Base-by-base conservation (phyloP, 805 yeast genomes). In the Sugiyamaella qingdaonensis region DNA sequence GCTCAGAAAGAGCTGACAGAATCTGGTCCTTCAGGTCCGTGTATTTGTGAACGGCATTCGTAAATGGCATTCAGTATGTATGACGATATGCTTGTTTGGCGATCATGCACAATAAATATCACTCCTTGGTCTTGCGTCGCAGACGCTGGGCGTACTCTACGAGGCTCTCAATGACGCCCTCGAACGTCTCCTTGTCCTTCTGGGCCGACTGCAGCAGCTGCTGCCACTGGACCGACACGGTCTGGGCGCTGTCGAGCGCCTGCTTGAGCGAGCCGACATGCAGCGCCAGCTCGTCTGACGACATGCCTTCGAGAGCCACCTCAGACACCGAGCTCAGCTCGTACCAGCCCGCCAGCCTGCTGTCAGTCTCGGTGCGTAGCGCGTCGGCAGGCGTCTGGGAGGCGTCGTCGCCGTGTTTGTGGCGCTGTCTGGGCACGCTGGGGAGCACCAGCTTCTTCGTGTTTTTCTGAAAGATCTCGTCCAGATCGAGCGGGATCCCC, bases 61-160 rank as follows among this genome's bases (percentile, higher is more conserved):
- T 34, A 14, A 13, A 11, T 11, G 16, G n/a, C 37, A 34, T 9
- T 11, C 16, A 9, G 11, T 32, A 9, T 32, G 34, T n/a, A 4
- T 13, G 14, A 16, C 37, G 13, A 34, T 34, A 7, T n/a, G 14
- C 14, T 16, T 3, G 37, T 34, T n/a, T 13, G 14, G 37, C 37
- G 37, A 34, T 34, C n/a, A n/a, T n/a, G n/a, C n/a, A n/a, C 11
- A n/a, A 14, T 24, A 24, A 24, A 24, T 24, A 24, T 24, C 29
- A 24, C 29, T 61, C 21, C 92, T 57, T 45, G 32, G 39, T 46
- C 39, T 44, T 48, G 14, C 60, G 74, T 60, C 86, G 78, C 48
- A 86, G 61, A 61, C 88, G 80, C 67, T 94, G 97, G 5, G 96
- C 86, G 65, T 91, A 90, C 7, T 96, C 97, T 13, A 91, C 87